Evolutionary conservation across 129 eudicot genomes (phyloP), one percentile per base, ranked within the genome.

Genomic region (Escallonia herrerae): DNA sequence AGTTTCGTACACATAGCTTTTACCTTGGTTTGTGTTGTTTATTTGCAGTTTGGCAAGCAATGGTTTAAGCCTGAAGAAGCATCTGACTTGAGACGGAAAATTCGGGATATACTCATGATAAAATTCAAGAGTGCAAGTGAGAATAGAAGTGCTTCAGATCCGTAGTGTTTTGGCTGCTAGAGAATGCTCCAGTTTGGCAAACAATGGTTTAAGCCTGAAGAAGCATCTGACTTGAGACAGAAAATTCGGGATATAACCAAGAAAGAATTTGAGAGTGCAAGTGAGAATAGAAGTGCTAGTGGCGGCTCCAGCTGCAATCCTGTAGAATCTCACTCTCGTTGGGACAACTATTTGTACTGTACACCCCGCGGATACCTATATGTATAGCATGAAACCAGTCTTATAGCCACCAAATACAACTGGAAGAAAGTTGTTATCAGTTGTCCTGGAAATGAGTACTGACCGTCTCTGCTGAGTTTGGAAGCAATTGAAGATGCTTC

Each of bases 51-150:
- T 63, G 81, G 83, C 48, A 87, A 64, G 74, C 58, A 79, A 52
- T 91, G 96, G 98, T 91, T 91, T 50, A 71, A 22, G 48, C 95
- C 96, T 0, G 76, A 77, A 57, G 89, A 87, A 72, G 96, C 98
- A 40, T 91, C 98, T 33, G 56, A 51, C 63, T 61, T 91, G 80
- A 85, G 98, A 82, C 56, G 22, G 43, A 79, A 55, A 65, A 81
- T 91, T 64, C 67, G 74, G 38, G 47, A 58, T 73, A 15, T 83
- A 57, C 89, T 91, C 43, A 63, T 41, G 49, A 56, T 72, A 39
- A 62, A 79, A 67, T 91, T 91, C 72, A 70, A 58, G 64, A 68
- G 61, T 44, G 85, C 83, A 55, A 65, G 57, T 14, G 74, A 72
- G 7, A 65, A 65, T 38, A 37, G 43, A 42, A 56, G 67, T 39